phyloP scores from a whole-genome alignment of 1,284 basidiomycete species.

The Pyrrhoderma noxium region DNA sequence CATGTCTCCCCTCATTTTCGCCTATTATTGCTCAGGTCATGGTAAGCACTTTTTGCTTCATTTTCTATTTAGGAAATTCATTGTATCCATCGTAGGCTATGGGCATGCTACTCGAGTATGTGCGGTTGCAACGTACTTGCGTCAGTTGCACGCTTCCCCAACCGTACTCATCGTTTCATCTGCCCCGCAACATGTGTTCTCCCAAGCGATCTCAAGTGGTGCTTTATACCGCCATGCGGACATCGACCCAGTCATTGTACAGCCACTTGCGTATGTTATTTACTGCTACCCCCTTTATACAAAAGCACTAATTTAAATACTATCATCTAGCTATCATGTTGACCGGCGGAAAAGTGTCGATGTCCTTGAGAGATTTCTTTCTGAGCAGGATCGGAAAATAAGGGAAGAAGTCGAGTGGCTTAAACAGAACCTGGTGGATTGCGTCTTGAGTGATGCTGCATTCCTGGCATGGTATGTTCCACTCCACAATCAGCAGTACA shows the following conservation, averaged over 20 bases:
- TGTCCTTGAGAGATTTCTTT: slow-evolving; percentile 52
- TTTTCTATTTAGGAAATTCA: neutral
- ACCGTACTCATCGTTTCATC: slow-evolving; percentile 57
- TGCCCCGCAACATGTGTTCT: slow-evolving; percentile 58
- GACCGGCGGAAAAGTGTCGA: slow-evolving; percentile 63
- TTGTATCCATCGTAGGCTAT: slow-evolving; percentile 39
- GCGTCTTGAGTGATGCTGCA: slow-evolving; percentile 69
- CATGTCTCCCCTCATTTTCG: slow-evolving; percentile 30
- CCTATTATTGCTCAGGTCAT: slow-evolving; percentile 70
- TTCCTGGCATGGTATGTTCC: slow-evolving; percentile 68
- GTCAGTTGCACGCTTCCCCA: slow-evolving; percentile 36
- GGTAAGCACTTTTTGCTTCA: slow-evolving; percentile 32
- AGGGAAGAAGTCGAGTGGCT: slow-evolving; percentile 56
- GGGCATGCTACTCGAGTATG: slow-evolving; percentile 71
- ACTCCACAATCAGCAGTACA: neutral
- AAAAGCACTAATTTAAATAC: neutral
- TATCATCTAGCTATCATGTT: slow-evolving; percentile 47
- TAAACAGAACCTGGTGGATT: slow-evolving; percentile 40
- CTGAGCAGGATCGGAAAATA: slow-evolving; percentile 46
- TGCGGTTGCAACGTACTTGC: slow-evolving; percentile 53
- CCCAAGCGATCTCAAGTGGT: slow-evolving; percentile 50
- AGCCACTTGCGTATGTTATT: slow-evolving; percentile 56
- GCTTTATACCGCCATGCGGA: slow-evolving; percentile 58
- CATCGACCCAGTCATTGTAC: slow-evolving; percentile 67
- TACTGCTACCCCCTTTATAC: neutral